phyloP scores from a whole-genome alignment of 1,284 basidiomycete genomes.

The Hypsizygus ulmarius region DNA sequence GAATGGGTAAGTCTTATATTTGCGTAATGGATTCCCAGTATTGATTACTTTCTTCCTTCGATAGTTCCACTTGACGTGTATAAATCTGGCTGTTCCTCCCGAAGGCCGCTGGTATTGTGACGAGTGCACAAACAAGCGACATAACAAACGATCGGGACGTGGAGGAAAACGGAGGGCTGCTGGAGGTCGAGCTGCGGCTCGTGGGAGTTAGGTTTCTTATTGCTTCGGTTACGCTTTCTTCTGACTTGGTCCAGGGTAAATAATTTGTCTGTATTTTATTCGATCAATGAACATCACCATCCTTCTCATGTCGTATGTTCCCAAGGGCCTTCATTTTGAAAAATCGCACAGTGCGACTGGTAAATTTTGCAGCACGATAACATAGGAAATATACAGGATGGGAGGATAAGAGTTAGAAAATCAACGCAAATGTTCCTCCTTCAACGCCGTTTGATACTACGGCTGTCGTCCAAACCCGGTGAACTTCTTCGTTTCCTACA shows the following conservation, averaged over 20 bases:
- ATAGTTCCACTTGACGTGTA: conserved; percentile 87
- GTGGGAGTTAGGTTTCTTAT: conserved; percentile 12
- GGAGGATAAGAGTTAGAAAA: conserved; percentile 3
- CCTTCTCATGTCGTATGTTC: background rate
- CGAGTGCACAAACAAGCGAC: conserved; percentile 54
- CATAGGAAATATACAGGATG: conserved; percentile 11
- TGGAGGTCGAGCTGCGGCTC: conserved; percentile 29
- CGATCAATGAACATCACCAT: background rate
- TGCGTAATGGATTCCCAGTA: conserved; percentile 5
- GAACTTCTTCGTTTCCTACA: conserved; percentile 59
- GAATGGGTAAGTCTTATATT: conserved; percentile 84
- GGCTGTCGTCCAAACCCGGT: conserved; percentile 55
- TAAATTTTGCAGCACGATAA: background rate
- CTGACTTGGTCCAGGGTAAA: background rate
- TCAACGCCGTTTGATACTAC: conserved; percentile 64
- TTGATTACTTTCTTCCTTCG: conserved; percentile 6
- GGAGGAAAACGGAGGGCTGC: conserved; percentile 48
- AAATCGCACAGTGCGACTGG: too few species aligned
- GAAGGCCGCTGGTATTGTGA: conserved; percentile 85
- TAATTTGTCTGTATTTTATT: background rate
- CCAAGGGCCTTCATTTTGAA: background rate
- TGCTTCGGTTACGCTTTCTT: conserved; percentile 3
- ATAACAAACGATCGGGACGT: conserved; percentile 41
- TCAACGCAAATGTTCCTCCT: background rate
- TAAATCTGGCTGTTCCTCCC: conserved; percentile 71